These are phyloP conservation scores for Phellinidium pouzarii DNA, from an alignment of 1,284 basidiomycete species.

Conservation along the genomic window DNA sequence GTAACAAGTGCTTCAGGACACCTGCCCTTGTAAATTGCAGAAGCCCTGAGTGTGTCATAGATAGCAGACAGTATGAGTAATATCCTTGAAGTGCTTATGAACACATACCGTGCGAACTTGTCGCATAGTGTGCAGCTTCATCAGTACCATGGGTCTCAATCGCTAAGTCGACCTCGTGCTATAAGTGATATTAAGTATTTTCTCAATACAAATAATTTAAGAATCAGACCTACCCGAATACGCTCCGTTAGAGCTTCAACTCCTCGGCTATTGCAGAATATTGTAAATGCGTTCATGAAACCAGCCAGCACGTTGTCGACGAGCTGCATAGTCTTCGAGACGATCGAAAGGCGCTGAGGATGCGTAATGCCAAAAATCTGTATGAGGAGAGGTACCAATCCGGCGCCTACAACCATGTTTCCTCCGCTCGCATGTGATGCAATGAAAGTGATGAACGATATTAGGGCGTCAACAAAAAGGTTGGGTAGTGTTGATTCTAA, in stretches of 20 bases:
- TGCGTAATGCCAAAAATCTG: constrained; percentile 79
- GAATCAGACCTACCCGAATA: constrained; percentile 58
- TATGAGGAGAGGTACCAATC: constrained; percentile 83
- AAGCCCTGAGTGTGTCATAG: constrained; percentile 36
- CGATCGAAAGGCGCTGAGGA: constrained; percentile 58
- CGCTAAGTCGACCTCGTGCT: constrained; percentile 70
- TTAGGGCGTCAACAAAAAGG: constrained; percentile 79
- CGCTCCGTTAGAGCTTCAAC: constrained; percentile 81
- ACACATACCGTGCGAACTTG: constrained; percentile 48
- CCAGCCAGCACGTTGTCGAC: constrained; percentile 92
- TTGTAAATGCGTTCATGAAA: constrained; percentile 80
- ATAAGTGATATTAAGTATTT: constrained; percentile 11
- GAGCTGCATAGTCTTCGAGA: constrained; percentile 87
- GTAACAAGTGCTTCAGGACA: constrained; percentile 84
- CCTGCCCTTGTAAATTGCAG: constrained; percentile 63
- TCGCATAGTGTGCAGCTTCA: constrained; percentile 41
- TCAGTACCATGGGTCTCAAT: constrained; percentile 48
- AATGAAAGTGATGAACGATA: constrained; percentile 85
- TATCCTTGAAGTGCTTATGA: neutral
- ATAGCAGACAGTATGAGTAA: constrained; percentile 9
- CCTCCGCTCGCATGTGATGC: constrained; percentile 80
- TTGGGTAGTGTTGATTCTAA: constrained; percentile 64
- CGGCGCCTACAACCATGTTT: constrained; percentile 96
- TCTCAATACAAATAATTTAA: constrained; percentile 13
- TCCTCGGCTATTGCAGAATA: constrained; percentile 83